Conservation (phyloP, 2,329 filamentous ascomycete genomes). For the Penicillium corylophilum region DNA sequence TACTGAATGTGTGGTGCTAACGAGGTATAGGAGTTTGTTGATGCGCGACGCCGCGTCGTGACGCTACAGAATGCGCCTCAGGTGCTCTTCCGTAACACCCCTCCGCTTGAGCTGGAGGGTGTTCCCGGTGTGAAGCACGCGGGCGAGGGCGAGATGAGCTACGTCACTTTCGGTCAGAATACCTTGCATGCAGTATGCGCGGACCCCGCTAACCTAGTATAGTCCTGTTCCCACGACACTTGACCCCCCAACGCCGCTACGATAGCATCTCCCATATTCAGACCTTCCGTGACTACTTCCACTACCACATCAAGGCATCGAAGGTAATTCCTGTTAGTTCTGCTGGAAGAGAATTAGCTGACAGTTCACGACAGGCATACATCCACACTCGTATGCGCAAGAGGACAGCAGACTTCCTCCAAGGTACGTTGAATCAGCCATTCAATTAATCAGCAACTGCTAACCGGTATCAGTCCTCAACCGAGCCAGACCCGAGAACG, state of each 20-base stretch:
- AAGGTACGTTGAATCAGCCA: conserved; percentile 61
- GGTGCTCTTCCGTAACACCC: conserved; percentile 92
- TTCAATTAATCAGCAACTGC: conserved; percentile 7
- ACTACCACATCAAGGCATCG: conserved; percentile 99
- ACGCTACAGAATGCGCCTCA: conserved; percentile 98
- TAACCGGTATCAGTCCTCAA: conserved; percentile 71
- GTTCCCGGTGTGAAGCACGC: conserved; percentile 77
- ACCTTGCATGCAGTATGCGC: not conserved
- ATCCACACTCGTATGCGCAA: conserved; percentile 98
- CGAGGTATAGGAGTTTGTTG: conserved; percentile 77
- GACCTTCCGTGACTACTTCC: conserved; percentile 99
- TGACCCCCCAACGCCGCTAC: conserved; percentile 83
- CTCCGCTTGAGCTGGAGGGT: conserved; percentile 84
- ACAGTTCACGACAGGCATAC: conserved; percentile 64
- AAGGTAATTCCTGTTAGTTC: conserved; percentile 59
- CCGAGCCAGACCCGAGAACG: conserved; percentile 88
- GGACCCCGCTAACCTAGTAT: conserved; percentile 11
- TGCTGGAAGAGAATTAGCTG: not conserved
- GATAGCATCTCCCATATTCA: conserved; percentile 99
- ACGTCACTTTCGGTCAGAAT: conserved; percentile 88
- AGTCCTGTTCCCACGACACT: conserved; percentile 95
- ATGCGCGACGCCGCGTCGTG: conserved; percentile 73
- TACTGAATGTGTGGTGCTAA: conserved; percentile 3
- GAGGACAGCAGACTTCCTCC: conserved; percentile 95
- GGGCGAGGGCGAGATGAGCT: conserved; percentile 84